Percentiles rank a stretch among this genome's conserved stretches.
Evolutionary conservation across 2,329 filamentous ascomycete species (phyloP).

Genomic region (Phialophora tarda): DNA sequence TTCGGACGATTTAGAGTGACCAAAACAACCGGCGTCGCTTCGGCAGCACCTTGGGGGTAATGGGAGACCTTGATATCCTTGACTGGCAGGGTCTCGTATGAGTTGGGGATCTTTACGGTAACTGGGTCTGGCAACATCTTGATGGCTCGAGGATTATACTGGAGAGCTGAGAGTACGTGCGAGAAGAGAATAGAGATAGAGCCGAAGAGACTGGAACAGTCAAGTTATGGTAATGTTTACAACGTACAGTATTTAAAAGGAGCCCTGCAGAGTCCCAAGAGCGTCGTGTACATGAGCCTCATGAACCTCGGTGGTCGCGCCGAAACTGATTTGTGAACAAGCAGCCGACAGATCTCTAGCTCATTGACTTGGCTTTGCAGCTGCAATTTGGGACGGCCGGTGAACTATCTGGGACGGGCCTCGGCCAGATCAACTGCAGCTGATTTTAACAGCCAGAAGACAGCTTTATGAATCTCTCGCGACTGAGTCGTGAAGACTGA

Average conservation of each 20-base stretch:
- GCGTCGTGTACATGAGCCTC: not conserved
- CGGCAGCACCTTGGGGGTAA: conserved; percentile 22
- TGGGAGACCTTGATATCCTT: conserved; percentile 30
- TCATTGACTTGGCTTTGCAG: not conserved
- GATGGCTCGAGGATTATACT: not conserved
- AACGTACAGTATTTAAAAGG: not conserved
- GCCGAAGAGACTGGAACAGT: not conserved
- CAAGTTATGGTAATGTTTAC: not conserved
- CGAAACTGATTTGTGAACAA: conserved; percentile 8
- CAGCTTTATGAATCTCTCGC: not conserved
- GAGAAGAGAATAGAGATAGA: not conserved
- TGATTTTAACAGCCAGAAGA: not conserved
- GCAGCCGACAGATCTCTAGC: not conserved
- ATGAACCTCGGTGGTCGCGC: not conserved
- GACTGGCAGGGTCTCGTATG: conserved; percentile 43
- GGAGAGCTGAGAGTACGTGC: not conserved
- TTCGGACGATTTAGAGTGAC: conserved; percentile 61
- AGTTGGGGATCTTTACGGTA: conserved; percentile 39
- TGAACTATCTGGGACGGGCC: not conserved
- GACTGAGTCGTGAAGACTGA: no score
- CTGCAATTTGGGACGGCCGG: no score
- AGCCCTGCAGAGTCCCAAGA: not conserved
- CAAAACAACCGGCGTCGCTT: conserved; percentile 50
- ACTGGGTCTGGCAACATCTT: conserved; percentile 30
- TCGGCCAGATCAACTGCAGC: not conserved